Evolutionary conservation across 75 land plant genomes (phyloP).

Genomic region (Pseudotsuga menziesii): DNA sequence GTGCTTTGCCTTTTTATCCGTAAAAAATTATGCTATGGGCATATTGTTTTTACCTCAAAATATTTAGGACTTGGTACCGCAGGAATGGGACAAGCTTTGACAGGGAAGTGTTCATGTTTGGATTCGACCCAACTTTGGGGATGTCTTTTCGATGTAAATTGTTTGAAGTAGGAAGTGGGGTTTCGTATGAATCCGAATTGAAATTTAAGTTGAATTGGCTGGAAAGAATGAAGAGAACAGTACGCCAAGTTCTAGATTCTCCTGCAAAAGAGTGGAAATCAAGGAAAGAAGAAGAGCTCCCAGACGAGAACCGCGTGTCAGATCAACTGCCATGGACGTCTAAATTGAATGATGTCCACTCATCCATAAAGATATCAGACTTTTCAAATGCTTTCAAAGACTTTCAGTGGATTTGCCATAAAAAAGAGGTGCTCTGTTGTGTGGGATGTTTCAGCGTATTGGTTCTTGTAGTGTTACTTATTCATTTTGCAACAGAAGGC

Average conservation of each 20-base stretch:
- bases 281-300: background rate
- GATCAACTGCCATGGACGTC: background rate
- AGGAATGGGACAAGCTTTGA: background rate
- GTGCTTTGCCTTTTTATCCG: background rate
- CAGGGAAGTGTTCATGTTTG: background rate
- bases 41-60: background rate
- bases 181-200: background rate
- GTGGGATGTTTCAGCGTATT: slow-evolving; percentile 5
- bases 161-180: background rate
- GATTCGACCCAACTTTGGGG: background rate
- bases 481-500: background rate
- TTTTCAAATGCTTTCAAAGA: background rate
- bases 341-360: background rate
- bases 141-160: background rate
- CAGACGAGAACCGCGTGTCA: background rate
- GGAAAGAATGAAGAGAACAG: background rate
- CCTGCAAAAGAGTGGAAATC: background rate
- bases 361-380: background rate
- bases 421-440: background rate
- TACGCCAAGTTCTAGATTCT: background rate
- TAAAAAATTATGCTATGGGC: background rate
- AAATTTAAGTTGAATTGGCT: background rate
- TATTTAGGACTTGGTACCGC: background rate
- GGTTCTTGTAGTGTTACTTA: background rate
- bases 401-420: slow-evolving; percentile 1